phyloP scores from a whole-genome alignment of 2,329 filamentous ascomycete species.

The Aspergillus thermomutatus region DNA sequence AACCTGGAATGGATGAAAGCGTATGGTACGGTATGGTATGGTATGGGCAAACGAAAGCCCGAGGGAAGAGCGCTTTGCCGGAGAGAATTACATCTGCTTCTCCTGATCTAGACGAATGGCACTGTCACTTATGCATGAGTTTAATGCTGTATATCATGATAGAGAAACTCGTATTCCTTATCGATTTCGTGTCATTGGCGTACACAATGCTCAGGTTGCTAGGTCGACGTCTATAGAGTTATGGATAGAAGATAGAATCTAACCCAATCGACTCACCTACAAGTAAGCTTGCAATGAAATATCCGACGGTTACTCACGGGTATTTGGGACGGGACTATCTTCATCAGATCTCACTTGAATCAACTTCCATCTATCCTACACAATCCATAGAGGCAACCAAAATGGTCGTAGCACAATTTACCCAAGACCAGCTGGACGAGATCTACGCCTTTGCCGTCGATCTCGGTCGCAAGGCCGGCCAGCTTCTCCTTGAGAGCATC shows the following conservation, averaged over 20 bases:
- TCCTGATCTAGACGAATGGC: not conserved
- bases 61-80: not conserved
- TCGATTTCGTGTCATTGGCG: not conserved
- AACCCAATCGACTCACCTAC: too few species aligned
- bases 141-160: not conserved
- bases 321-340: too few species aligned
- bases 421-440: slow-evolving; percentile 53
- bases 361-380: not conserved
- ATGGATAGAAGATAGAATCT: not conserved
- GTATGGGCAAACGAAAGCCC: not conserved
- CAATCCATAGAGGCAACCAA: not conserved
- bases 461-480: slow-evolving; percentile 66
- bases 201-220: not conserved
- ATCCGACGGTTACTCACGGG: not conserved
- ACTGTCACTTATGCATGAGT: too few species aligned
- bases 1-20: too few species aligned
- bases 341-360: not conserved
- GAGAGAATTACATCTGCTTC: not conserved
- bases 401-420: slow-evolving; percentile 21
- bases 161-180: not conserved
- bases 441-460: slow-evolving; percentile 70
- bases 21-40: too few species aligned
- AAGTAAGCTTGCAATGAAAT: not conserved
- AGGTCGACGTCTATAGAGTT: not conserved
- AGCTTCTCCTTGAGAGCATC: slow-evolving; percentile 64